Conservation (phyloP, 768 basidiomycete species). For the Pholiota molesta region DNA sequence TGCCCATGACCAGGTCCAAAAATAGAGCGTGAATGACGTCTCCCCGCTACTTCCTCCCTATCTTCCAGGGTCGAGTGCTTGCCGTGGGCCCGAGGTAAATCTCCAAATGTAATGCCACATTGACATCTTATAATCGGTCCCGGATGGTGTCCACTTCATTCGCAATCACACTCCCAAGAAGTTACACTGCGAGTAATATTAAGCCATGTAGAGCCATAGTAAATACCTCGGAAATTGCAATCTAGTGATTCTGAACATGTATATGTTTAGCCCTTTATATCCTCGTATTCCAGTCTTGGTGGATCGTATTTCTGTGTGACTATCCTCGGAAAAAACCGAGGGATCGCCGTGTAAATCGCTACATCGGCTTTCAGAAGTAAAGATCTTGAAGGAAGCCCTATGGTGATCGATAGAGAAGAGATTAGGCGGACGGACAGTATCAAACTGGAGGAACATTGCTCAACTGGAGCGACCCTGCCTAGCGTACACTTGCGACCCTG, state of each 20-base stretch:
- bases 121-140: background rate
- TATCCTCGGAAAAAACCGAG: background rate
- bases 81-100: slow-evolving; percentile 9
- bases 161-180: background rate
- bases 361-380: background rate
- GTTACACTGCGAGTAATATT: background rate
- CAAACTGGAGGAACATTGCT: background rate
- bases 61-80: background rate
- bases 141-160: background rate
- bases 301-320: background rate
- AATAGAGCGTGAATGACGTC: background rate
- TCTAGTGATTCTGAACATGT: background rate
- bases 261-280: background rate
- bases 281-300: background rate
- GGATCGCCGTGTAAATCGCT: background rate
- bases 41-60: background rate
- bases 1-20: background rate
- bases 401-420: background rate
- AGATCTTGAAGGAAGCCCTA: background rate
- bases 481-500: background rate
- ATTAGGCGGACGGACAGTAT: background rate
- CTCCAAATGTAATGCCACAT: background rate
- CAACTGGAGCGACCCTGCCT: background rate
- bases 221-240: background rate
- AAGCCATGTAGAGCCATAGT: background rate